Evolutionary conservation across 1,284 basidiomycete genomes (phyloP).

Genomic region (Ustilago loliicola): DNA sequence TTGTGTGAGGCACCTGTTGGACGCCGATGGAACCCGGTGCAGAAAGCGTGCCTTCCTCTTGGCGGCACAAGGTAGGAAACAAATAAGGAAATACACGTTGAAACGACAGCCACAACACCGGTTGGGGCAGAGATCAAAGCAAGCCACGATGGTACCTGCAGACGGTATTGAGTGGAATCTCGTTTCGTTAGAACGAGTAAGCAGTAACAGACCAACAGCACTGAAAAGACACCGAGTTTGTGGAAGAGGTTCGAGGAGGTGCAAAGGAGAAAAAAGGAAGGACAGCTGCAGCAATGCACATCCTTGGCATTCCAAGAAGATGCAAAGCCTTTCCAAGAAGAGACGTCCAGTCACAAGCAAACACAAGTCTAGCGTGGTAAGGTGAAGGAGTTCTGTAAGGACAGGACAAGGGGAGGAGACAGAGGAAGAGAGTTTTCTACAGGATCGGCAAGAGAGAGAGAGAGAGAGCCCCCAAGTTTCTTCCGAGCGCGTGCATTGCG

Average conservation of each 20-base stretch:
- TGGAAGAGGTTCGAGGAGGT: background rate
- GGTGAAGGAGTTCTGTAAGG: too few relatives aligned
- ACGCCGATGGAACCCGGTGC: background rate
- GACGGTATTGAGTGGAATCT: background rate
- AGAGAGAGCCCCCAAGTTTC: background rate
- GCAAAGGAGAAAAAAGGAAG: background rate
- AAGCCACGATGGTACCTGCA: slow-evolving; percentile 5
- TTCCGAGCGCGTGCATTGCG: background rate
- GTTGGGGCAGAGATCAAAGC: background rate
- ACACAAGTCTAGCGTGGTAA: background rate
- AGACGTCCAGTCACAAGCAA: background rate
- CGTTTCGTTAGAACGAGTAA: background rate
- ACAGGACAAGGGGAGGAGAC: background rate
- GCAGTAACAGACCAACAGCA: too few relatives aligned
- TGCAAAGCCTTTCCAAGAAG: background rate
- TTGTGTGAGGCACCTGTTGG: too few relatives aligned
- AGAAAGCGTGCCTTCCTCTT: background rate
- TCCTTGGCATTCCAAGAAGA: slow-evolving; percentile 7
- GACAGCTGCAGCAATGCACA: background rate
- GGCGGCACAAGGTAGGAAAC: background rate
- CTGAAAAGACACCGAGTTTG: background rate
- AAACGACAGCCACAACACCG: background rate
- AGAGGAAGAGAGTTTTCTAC: background rate
- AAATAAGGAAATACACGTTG: background rate
- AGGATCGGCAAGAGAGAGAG: background rate